These are phyloP conservation scores for Pyrus communis DNA, from an alignment of 306 rosid genomes.

Conservation along the genomic window DNA sequence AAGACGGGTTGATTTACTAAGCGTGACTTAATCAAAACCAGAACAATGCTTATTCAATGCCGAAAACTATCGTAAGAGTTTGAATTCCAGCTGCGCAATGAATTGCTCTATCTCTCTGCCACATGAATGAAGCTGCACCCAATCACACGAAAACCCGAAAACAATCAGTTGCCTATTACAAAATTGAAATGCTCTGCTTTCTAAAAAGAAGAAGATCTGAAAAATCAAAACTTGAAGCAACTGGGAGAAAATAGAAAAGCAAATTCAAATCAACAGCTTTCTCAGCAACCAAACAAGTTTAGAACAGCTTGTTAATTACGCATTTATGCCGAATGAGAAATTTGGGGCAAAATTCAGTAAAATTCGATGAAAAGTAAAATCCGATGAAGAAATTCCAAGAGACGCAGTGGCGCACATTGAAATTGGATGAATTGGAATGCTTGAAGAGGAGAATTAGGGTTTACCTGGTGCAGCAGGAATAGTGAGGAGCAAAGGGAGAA, in stretches of 20 bases:
- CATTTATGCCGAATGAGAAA: not conserved
- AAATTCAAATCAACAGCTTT: no score
- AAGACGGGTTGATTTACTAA: not conserved
- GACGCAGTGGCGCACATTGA: not conserved
- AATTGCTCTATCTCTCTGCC: constrained; percentile 7
- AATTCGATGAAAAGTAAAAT: not conserved
- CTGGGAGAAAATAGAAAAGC: not conserved
- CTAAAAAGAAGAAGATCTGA: no score
- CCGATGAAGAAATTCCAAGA: not conserved
- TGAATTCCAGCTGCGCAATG: not conserved
- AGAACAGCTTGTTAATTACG: not conserved
- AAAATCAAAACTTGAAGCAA: not conserved
- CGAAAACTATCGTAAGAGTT: not conserved
- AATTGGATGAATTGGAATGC: not conserved
- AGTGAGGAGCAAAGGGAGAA: not conserved
- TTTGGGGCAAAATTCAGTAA: not conserved
- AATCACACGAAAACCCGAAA: not conserved
- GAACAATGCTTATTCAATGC: not conserved
- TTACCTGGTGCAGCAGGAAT: constrained; percentile 11
- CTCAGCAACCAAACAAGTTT: not conserved
- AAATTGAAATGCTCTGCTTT: not conserved
- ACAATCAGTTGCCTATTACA: not conserved
- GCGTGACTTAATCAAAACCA: constrained; percentile 1
- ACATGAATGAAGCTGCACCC: constrained; percentile 25
- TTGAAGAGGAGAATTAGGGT: constrained; percentile 8